phyloP scores from a whole-genome alignment of 495 filamentous ascomycete species.

The Letharia columbiana region DNA sequence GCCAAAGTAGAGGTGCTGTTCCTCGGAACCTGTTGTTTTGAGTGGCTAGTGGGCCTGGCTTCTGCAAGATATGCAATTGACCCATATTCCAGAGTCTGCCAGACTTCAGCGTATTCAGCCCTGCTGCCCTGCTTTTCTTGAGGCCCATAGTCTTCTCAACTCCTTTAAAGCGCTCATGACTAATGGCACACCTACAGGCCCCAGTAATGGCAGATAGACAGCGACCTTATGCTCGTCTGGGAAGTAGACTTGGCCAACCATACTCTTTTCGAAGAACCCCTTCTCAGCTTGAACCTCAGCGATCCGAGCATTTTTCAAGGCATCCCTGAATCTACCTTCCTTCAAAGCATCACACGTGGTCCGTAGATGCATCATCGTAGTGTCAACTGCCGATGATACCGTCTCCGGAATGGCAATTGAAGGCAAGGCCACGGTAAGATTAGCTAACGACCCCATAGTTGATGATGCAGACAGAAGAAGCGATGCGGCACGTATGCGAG shows the following conservation, averaged over 20 bases:
- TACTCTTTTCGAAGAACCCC: slow-evolving; percentile 97
- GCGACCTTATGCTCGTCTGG: slow-evolving; percentile 99
- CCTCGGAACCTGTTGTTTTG: background rate
- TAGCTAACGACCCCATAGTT: slow-evolving; percentile 85
- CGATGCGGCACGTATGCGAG: slow-evolving; percentile 75
- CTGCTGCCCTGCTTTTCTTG: slow-evolving; percentile 31
- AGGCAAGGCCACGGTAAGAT: slow-evolving; percentile 73
- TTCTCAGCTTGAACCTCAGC: slow-evolving; percentile 86
- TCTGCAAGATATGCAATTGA: background rate
- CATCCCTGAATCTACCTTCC: slow-evolving; percentile 54
- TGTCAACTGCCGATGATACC: slow-evolving; percentile 76
- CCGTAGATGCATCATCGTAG: slow-evolving; percentile 66
- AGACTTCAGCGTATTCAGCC: background rate
- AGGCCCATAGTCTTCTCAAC: slow-evolving; percentile 45
- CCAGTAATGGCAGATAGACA: slow-evolving; percentile 85
- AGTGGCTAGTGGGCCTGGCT: background rate
- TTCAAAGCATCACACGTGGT: slow-evolving; percentile 66
- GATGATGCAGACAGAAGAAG: slow-evolving; percentile 84
- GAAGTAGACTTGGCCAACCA: slow-evolving; percentile 97
- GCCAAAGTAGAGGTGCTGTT: background rate
- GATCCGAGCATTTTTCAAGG: slow-evolving; percentile 67
- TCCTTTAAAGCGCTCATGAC: slow-evolving; percentile 78
- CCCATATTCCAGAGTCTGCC: background rate
- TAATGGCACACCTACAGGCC: slow-evolving; percentile 85
- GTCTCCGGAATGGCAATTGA: slow-evolving; percentile 83